These are phyloP conservation scores for Aspergillus homomorphus DNA, from an alignment of 495 filamentous ascomycete species.

Conservation along the genomic window DNA sequence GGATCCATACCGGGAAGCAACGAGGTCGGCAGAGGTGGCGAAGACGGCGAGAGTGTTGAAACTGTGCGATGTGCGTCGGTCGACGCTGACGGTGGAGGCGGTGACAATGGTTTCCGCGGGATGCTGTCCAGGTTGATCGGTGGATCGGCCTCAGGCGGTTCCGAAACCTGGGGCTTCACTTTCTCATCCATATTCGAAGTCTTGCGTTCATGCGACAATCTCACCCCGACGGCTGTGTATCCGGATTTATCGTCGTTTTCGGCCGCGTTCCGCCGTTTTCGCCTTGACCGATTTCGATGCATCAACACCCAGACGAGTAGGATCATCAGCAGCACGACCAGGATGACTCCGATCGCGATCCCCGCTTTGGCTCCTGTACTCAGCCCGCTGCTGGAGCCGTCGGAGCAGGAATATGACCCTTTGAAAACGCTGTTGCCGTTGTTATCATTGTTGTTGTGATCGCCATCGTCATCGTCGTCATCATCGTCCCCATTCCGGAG, in stretches of 20 bases:
- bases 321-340: constrained; percentile 26
- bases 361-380: constrained; percentile 32
- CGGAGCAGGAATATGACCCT: constrained; percentile 23
- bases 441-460: neutral
- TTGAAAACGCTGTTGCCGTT: constrained; percentile 17
- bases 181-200: neutral
- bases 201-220: neutral
- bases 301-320: constrained; percentile 24
- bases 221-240: constrained; percentile 1
- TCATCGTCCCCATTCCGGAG: constrained; percentile 1
- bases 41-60: constrained; percentile 3
- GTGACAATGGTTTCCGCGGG: neutral
- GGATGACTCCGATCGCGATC: constrained; percentile 29
- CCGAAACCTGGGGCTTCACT: neutral
- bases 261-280: neutral
- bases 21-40: constrained; percentile 5
- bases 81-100: neutral
- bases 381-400: constrained; percentile 13
- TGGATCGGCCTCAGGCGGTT: neutral
- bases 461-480: neutral
- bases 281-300: constrained; percentile 16
- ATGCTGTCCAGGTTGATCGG: neutral
- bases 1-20: constrained; percentile 9
- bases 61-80: neutral
- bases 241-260: neutral